Evolutionary conservation across 129 eudicot species (phyloP).

Genomic region (Gnaphalium uliginosum): DNA sequence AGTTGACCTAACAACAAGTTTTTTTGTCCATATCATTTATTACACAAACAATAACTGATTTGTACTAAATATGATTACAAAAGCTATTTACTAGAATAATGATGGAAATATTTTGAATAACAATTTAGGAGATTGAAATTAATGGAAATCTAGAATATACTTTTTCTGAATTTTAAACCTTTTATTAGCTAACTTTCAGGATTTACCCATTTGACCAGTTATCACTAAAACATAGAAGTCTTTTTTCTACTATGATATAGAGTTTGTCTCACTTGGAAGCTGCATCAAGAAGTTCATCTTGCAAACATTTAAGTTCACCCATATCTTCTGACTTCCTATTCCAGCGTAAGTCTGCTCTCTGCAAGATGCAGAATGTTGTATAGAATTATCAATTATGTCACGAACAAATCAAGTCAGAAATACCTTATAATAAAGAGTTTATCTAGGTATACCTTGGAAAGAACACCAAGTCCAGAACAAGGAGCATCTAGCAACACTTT

Average conservation of each 20-base stretch:
- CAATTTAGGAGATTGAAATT: neutral
- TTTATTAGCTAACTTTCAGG: neutral
- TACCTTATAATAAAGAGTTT: neutral
- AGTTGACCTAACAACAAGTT: neutral
- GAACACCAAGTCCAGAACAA: conserved; percentile 95
- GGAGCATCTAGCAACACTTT: conserved; percentile 96
- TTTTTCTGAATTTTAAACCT: neutral
- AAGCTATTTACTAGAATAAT: conserved; percentile 1
- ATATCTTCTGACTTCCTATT: conserved; percentile 89
- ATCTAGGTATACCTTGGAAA: conserved; percentile 65
- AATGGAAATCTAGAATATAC: no score
- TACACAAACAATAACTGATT: no score
- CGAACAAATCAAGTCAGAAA: neutral
- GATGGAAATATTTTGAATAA: neutral
- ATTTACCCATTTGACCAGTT: neutral
- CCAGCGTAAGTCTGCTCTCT: conserved; percentile 98
- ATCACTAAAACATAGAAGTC: neutral
- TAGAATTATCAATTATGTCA: neutral
- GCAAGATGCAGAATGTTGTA: conserved; percentile 1
- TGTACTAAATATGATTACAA: neutral
- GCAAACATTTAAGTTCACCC: conserved; percentile 78
- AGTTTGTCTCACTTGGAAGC: conserved; percentile 69
- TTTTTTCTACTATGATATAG: neutral
- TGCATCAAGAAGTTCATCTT: conserved; percentile 84
- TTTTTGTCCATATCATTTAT: neutral